Evolutionary conservation across 805 yeast species (phyloP).

Genomic region (Wickerhamiella kurtzmanii): DNA sequence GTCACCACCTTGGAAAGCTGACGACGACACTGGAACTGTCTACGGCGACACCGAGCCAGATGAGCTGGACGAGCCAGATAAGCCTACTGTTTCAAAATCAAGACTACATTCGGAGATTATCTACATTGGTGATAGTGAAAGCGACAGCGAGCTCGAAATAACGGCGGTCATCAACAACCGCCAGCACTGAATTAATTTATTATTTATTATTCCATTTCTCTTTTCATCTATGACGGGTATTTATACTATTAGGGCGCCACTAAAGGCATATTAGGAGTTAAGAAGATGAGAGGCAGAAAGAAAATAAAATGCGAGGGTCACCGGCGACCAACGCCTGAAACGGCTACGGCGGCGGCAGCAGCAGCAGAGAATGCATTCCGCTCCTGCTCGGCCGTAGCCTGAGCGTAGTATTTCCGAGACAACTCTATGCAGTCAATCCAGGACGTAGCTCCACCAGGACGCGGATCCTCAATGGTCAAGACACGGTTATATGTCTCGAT

Average conservation of each 20-base stretch:
- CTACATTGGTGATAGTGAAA: neutral
- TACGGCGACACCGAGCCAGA: neutral
- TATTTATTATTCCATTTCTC: neutral
- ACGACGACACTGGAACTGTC: no score
- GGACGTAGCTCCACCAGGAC: slow-evolving; percentile 17
- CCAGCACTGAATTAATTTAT: no score
- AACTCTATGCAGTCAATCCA: slow-evolving; percentile 26
- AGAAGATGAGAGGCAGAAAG: no score
- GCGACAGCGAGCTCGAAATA: neutral
- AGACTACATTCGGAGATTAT: no score
- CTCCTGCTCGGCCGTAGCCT: slow-evolving; percentile 20
- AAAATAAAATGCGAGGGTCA: slow-evolving; percentile 2
- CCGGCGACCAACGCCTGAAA: slow-evolving; percentile 11
- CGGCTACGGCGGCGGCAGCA: slow-evolving; percentile 26
- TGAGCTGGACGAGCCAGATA: neutral
- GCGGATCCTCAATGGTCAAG: slow-evolving; percentile 24
- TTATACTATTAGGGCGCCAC: neutral
- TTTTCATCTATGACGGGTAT: no score
- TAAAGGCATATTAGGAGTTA: neutral
- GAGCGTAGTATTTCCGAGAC: slow-evolving; percentile 22
- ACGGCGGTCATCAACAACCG: no score
- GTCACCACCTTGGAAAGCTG: neutral
- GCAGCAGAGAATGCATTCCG: slow-evolving; percentile 24
- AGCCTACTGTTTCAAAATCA: no score
- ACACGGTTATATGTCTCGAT: slow-evolving; percentile 25